Conservation (phyloP, 441 rosid genomes). For the Arabidopsis hybrid region DNA sequence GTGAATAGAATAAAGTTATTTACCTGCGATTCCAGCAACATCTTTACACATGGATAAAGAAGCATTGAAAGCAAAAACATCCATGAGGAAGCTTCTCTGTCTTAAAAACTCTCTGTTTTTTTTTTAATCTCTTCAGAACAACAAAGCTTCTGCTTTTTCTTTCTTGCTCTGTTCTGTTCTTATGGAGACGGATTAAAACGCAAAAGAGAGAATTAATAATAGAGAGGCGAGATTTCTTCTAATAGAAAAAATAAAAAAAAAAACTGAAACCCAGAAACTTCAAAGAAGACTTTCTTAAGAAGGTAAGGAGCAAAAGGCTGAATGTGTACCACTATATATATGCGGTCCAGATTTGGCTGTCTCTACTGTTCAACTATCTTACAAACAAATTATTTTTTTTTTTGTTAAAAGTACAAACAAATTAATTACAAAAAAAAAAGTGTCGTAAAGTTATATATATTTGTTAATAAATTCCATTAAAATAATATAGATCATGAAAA, state of each 20-base stretch:
- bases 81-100: constrained; percentile 49
- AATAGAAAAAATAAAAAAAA: neutral
- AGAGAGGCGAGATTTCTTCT: neutral
- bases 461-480: neutral
- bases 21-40: constrained; percentile 89
- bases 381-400: too few relatives aligned
- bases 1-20: neutral
- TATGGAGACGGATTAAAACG: neutral
- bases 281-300: constrained; percentile 10
- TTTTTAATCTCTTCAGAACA: constrained; percentile 6
- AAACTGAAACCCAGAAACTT: constrained; percentile 1
- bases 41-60: constrained; percentile 49
- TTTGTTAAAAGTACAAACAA: too few relatives aligned
- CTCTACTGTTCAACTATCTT: constrained; percentile 12
- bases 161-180: constrained; percentile 32
- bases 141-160: constrained; percentile 5
- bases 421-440: neutral
- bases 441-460: neutral
- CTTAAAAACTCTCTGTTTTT: neutral
- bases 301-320: constrained; percentile 19
- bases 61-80: constrained; percentile 36
- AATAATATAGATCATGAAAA: neutral
- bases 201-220: neutral
- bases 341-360: constrained; percentile 43
- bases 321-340: constrained; percentile 38